Conservation (phyloP, 148 eudicot species). For the Dianthus caryophyllus region DNA sequence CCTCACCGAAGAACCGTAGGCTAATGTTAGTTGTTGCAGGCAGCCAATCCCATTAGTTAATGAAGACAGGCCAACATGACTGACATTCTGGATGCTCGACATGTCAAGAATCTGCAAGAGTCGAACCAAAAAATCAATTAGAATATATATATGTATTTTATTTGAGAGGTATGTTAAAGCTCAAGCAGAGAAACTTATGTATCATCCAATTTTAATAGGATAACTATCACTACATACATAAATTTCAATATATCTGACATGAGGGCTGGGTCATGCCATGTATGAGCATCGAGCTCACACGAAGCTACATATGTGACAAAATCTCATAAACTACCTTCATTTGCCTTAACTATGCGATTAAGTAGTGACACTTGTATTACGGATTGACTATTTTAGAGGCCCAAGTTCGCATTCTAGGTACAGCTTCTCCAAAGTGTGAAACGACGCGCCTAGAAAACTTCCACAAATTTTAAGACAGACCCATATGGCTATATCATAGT, state of each 20-base stretch:
- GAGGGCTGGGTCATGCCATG: no score
- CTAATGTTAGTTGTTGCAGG: slow-evolving; percentile 56
- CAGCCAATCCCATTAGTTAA: slow-evolving; percentile 49
- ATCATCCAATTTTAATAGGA: background rate
- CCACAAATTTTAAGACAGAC: background rate
- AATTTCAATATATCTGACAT: no score
- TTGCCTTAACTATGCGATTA: no score
- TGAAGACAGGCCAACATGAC: slow-evolving; percentile 66
- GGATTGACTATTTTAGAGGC: no score
- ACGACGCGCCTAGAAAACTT: background rate
- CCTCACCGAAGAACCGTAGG: slow-evolving; percentile 76
- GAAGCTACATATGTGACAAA: no score
- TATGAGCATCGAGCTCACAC: no score
- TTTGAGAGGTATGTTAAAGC: background rate
- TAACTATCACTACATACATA: no score
- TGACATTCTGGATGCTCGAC: slow-evolving; percentile 75
- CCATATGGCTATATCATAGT: background rate
- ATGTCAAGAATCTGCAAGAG: slow-evolving; percentile 63
- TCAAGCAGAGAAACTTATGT: background rate
- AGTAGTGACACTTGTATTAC: no score
- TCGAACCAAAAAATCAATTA: slow-evolving; percentile 10
- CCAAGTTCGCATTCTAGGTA: no score
- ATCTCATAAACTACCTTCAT: no score
- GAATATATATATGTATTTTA: background rate
- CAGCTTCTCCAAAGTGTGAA: no score